phyloP scores from a whole-genome alignment of 805 yeast genomes.

The Wickerhamomyces ciferrii region DNA sequence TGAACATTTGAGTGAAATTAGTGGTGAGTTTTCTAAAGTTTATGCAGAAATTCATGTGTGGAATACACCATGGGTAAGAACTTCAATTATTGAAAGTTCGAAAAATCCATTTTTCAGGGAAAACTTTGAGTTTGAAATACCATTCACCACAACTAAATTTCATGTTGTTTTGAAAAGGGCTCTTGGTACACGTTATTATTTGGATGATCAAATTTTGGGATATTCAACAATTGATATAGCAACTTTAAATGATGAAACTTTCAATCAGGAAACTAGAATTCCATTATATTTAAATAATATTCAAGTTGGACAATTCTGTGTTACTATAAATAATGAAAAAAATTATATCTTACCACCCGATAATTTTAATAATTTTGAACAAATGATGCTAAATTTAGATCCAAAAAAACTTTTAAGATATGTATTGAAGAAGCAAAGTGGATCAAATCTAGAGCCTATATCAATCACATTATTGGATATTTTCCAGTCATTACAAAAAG shows the following conservation, averaged over 20 bases:
- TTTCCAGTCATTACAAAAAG: slow-evolving; percentile 64
- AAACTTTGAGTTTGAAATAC: slow-evolving; percentile 56
- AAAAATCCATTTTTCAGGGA: slow-evolving; percentile 81
- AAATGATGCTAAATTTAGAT: slow-evolving; percentile 49
- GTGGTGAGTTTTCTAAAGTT: slow-evolving; percentile 21
- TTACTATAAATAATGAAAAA: slow-evolving; percentile 45
- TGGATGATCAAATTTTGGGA: slow-evolving; percentile 30
- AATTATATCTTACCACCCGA: slow-evolving; percentile 55
- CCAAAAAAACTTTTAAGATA: slow-evolving; percentile 47
- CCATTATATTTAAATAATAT: slow-evolving; percentile 36
- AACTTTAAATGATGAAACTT: slow-evolving; percentile 16
- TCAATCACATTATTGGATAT: slow-evolving; percentile 64
- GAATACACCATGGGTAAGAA: slow-evolving; percentile 73
- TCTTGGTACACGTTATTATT: slow-evolving; percentile 6
- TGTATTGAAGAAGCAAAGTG: slow-evolving; percentile 20
- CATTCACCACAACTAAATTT: slow-evolving; percentile 44
- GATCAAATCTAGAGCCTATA: slow-evolving; percentile 44
- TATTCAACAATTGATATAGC: slow-evolving; percentile 5
- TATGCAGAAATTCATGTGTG: slow-evolving; percentile 74
- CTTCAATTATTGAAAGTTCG: slow-evolving; percentile 51
- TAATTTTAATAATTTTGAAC: slow-evolving; percentile 58
- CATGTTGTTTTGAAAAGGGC: slow-evolving; percentile 40
- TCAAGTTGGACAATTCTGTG: slow-evolving; percentile 52
- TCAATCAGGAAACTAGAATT: slow-evolving; percentile 28
- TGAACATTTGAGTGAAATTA: background rate